Evolutionary conservation across 345 rosid genomes (phyloP), one percentile per base, ranked within the genome.

Genomic region (Iberis pinnata): DNA sequence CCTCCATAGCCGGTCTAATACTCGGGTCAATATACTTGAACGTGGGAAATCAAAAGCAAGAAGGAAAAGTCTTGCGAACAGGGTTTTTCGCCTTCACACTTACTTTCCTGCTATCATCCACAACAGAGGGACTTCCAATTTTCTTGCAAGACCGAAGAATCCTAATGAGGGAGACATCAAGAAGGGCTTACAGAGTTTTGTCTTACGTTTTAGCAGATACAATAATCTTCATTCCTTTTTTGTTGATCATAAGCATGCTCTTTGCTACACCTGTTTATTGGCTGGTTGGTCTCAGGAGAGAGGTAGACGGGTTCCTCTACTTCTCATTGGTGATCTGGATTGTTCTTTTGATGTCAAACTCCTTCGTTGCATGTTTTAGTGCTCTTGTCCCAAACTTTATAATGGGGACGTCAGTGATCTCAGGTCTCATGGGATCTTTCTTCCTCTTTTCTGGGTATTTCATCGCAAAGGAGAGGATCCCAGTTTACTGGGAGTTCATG

Each of bases 361-460:
- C 97, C 5, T 84, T 89, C 14, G 94, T 86, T 14, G 84, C 90
- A 12, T 84, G 96, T 70, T 83, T 89, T 67, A 84, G 97, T 70
- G 95, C 89, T 7, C 83, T 89, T 9, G 95, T 86, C 52, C 97
- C 93, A 6, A 86, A 86, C 65, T 89, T 89, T 73, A 86, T 89
- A 53, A 83, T 81, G 95, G 97, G 95, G 35, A 86, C 82, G 49
- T 89, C 97, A 26, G 79, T 86, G 13, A 89, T 89, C 60, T 61
- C 94, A 22, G 94, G 97, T 18, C 72, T 89, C 11, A 80, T 89
- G 82, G 96, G 94, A 42, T 89, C 97, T 18, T 89, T 89, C 78
- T 89, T 89, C 63, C 83, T 89, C 6, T 89, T 89, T 27, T 89
- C 95, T 0, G 93, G 97, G 2, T 89, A 86, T 43, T 89, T 89